These are phyloP conservation scores for Backusella tuberculispora DNA, from an alignment of 192 early-diverging fungal species.

Conservation along the genomic window DNA sequence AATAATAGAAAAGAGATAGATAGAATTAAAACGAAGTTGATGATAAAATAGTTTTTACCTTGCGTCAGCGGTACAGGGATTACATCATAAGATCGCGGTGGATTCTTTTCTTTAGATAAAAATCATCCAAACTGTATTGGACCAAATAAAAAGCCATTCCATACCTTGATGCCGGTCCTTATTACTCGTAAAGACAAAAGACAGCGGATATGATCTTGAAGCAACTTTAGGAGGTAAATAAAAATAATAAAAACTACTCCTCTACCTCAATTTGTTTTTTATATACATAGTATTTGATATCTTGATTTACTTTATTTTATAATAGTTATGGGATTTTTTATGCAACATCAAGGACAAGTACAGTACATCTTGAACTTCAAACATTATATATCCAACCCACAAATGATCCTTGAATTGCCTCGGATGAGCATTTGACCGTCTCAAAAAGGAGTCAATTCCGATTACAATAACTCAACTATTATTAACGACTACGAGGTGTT, in stretches of 20 bases:
- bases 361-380: slow-evolving; percentile 75
- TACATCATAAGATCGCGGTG: slow-evolving; percentile 68
- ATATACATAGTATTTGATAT: background rate
- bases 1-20: no score
- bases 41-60: slow-evolving; percentile 45
- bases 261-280: background rate
- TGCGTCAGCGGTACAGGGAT: slow-evolving; percentile 67
- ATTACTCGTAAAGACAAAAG: slow-evolving; percentile 45
- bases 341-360: slow-evolving; percentile 83
- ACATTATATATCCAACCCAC: slow-evolving; percentile 60
- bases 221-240: slow-evolving; percentile 50
- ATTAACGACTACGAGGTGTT: slow-evolving; percentile 42
- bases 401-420: slow-evolving; percentile 69
- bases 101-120: slow-evolving; percentile 63
- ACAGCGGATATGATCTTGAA: slow-evolving; percentile 43
- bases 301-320: no score
- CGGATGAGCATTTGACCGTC: slow-evolving; percentile 62
- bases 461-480: slow-evolving; percentile 24
- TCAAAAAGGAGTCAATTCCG: slow-evolving; percentile 16
- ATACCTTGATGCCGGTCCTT: slow-evolving; percentile 80
- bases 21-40: no score
- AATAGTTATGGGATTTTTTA: slow-evolving; percentile 73
- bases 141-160: slow-evolving; percentile 73
- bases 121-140: slow-evolving; percentile 66
- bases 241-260: no score